phyloP scores from a whole-genome alignment of 257 asterid genomes.

The Ocimum tenuiflorum region DNA sequence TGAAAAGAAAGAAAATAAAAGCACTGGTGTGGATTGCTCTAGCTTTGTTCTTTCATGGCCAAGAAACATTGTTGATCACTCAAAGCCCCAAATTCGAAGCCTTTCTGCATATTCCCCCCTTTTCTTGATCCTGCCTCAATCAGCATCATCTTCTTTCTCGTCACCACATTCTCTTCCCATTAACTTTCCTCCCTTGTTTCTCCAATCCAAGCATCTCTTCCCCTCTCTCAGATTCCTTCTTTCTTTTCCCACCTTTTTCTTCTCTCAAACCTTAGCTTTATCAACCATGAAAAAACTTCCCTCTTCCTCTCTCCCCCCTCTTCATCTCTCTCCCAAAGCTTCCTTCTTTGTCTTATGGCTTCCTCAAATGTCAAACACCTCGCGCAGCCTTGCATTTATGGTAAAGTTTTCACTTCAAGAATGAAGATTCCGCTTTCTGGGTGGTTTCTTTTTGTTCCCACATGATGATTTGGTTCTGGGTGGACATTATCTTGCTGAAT shows the following conservation, averaged over 20 bases:
- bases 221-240: constrained; percentile 11
- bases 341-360: constrained; percentile 8
- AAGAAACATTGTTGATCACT: constrained; percentile 14
- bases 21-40: not conserved
- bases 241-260: not conserved
- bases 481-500: not conserved
- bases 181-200: constrained; percentile 13
- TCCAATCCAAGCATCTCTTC: constrained; percentile 21
- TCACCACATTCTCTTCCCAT: constrained; percentile 13
- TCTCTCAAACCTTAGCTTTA: not conserved
- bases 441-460: constrained; percentile 1
- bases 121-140: not conserved
- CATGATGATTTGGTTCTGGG: not conserved
- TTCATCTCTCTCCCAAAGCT: constrained; percentile 8
- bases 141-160: not conserved
- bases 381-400: constrained; percentile 20
- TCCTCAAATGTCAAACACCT: constrained; percentile 17
- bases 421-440: not conserved
- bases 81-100: not conserved
- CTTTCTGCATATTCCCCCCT: constrained; percentile 12
- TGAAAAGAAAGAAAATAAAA: not conserved
- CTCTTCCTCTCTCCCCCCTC: not conserved
- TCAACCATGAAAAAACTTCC: not conserved
- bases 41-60: not conserved
- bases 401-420: not conserved